Conservation (phyloP, 805 yeast genomes). For the Pichia phayaonensis region DNA sequence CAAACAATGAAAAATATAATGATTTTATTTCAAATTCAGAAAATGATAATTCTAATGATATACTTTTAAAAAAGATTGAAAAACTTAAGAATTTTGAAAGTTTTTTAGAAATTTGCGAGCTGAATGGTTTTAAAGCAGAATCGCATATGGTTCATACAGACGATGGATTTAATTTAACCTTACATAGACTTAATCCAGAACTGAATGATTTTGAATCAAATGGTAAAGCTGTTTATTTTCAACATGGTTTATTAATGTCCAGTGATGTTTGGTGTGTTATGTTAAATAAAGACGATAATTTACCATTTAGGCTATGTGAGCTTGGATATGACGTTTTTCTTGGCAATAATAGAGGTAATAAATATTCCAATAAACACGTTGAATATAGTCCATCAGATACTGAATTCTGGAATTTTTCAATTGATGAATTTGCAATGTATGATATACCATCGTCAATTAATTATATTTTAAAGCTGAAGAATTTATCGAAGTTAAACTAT, state of each 20-base stretch:
- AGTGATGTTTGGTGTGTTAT: slow-evolving; percentile 59
- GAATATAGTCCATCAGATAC: slow-evolving; percentile 30
- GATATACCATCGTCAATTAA: slow-evolving; percentile 85
- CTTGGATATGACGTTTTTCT: slow-evolving; percentile 91
- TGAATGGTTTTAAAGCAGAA: slow-evolving; percentile 66
- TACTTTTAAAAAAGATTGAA: slow-evolving; percentile 21
- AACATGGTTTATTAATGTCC: slow-evolving; percentile 87
- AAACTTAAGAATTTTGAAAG: slow-evolving; percentile 38
- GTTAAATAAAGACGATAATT: slow-evolving; percentile 34
- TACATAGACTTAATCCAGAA: slow-evolving; percentile 55
- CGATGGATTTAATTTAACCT: slow-evolving; percentile 68
- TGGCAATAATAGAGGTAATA: slow-evolving; percentile 90
- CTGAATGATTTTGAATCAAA: slow-evolving; percentile 25
- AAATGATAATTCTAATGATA: slow-evolving; percentile 11
- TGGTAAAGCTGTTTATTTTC: slow-evolving; percentile 64
- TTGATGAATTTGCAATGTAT: slow-evolving; percentile 86
- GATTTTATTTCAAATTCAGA: slow-evolving; percentile 14
- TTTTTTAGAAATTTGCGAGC: slow-evolving; percentile 56
- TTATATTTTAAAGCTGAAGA: slow-evolving; percentile 54
- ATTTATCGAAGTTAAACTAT: slow-evolving; percentile 44
- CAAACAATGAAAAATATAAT: slow-evolving; percentile 20
- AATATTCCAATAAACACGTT: slow-evolving; percentile 77
- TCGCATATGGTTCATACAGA: slow-evolving; percentile 70
- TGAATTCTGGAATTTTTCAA: slow-evolving; percentile 83
- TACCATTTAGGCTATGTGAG: slow-evolving; percentile 73